Evolutionary conservation across 2,329 filamentous ascomycete genomes (phyloP).

Genomic region (Hypomyces rosellus): DNA sequence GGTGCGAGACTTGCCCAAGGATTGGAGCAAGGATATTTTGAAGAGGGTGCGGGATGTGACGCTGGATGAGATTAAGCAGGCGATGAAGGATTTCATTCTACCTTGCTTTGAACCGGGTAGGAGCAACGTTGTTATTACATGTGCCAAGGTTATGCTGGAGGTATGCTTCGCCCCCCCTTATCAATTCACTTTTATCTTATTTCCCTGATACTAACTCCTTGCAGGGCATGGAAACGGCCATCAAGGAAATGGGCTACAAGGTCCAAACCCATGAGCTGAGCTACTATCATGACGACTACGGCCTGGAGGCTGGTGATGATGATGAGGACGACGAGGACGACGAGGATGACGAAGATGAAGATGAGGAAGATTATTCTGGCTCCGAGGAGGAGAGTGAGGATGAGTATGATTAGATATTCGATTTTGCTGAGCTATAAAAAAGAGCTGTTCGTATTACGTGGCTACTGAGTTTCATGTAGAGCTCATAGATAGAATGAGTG

Average conservation of each 20-base stretch:
- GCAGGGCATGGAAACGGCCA: slow-evolving; percentile 68
- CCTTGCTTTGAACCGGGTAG: slow-evolving; percentile 73
- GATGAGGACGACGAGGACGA: slow-evolving; percentile 46
- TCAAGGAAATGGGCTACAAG: slow-evolving; percentile 71
- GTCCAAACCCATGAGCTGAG: slow-evolving; percentile 67
- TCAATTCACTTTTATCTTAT: neutral
- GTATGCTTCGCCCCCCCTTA: slow-evolving; percentile 43
- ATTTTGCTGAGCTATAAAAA: neutral
- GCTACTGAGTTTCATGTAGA: neutral
- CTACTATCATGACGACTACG: slow-evolving; percentile 86
- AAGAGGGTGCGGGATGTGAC: slow-evolving; percentile 69
- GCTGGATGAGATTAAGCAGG: slow-evolving; percentile 67
- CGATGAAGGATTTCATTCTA: slow-evolving; percentile 68
- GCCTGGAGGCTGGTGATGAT: slow-evolving; percentile 62
- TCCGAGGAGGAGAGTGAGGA: slow-evolving; percentile 5
- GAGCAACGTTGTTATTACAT: slow-evolving; percentile 83
- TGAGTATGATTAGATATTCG: neutral
- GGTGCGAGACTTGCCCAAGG: slow-evolving; percentile 65
- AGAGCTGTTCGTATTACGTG: neutral
- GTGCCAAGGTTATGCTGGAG: slow-evolving; percentile 77
- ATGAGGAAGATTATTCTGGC: slow-evolving; percentile 20
- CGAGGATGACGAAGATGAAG: slow-evolving; percentile 31
- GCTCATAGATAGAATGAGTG: neutral
- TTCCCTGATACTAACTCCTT: slow-evolving; percentile 12
- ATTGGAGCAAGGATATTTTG: slow-evolving; percentile 73